A percentile compares a stretch with the other conserved stretches of the same genome.
Evolutionary conservation across 2,329 filamentous ascomycete genomes (phyloP).

Genomic region (Davidsoniella virescens): DNA sequence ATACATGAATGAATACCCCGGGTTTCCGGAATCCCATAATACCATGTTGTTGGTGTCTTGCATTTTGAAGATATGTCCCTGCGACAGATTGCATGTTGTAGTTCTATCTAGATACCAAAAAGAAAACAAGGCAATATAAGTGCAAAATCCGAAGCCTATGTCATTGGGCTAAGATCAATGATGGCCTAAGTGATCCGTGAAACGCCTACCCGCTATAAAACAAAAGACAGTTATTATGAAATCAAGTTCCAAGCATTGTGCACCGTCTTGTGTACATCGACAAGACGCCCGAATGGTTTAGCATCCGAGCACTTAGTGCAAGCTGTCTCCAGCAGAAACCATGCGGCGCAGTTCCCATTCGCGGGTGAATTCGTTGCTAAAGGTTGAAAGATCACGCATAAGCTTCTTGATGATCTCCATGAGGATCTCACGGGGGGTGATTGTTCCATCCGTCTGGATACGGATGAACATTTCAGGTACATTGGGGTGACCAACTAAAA

Average conservation of each 20-base stretch:
- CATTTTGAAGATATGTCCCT: no score
- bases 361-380: slow-evolving; percentile 80
- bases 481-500: slow-evolving; percentile 40
- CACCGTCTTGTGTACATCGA: no score
- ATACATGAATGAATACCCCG: slow-evolving; percentile 1
- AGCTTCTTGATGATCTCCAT: slow-evolving; percentile 66
- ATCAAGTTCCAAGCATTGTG: no score
- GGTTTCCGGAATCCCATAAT: no score
- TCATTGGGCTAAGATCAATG: no score
- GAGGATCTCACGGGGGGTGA: slow-evolving; percentile 80
- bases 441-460: slow-evolving; percentile 76
- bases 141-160: no score
- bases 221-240: neutral
- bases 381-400: slow-evolving; percentile 60
- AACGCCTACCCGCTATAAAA: slow-evolving; percentile 1
- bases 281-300: neutral
- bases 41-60: no score
- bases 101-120: no score
- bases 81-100: no score
- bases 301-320: slow-evolving; percentile 2
- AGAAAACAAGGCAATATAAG: no score
- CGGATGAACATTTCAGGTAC: slow-evolving; percentile 52
- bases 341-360: slow-evolving; percentile 84
- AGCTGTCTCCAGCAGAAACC: slow-evolving; percentile 45
- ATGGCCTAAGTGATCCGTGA: neutral